Evolutionary conservation across 371 early-diverging fungal species (phyloP).

Genomic region (Basidiobolus meristosporus): DNA sequence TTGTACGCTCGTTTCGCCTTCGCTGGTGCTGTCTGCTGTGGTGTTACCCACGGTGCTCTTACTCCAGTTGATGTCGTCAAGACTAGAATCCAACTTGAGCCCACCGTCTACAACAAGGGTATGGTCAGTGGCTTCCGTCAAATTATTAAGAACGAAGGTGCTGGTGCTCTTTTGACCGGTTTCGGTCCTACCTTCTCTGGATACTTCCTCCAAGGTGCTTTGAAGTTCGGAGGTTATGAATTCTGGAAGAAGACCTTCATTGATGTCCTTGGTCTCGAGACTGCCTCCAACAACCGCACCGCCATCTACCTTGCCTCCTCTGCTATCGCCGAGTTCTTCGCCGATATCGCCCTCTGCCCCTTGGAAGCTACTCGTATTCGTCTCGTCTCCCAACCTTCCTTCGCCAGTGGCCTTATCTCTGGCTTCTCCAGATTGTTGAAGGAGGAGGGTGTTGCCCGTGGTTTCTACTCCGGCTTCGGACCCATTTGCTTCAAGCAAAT

Average conservation of each 20-base stretch:
- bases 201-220: constrained; percentile 77
- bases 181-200: constrained; percentile 45
- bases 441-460: constrained; percentile 47
- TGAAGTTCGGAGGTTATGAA: constrained; percentile 87
- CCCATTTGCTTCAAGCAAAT: constrained; percentile 59
- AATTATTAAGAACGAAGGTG: constrained; percentile 64
- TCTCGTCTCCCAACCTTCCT: constrained; percentile 52
- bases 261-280: constrained; percentile 49
- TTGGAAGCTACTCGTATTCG: constrained; percentile 62
- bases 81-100: constrained; percentile 41
- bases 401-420: constrained; percentile 38
- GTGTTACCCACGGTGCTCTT: constrained; percentile 54
- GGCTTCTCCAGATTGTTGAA: constrained; percentile 36
- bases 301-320: constrained; percentile 64
- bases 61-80: constrained; percentile 89
- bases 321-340: constrained; percentile 83
- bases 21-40: constrained; percentile 53
- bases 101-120: constrained; percentile 9
- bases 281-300: constrained; percentile 60
- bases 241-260: constrained; percentile 68
- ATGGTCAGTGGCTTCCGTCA: constrained; percentile 57
- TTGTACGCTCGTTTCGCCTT: constrained; percentile 55
- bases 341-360: constrained; percentile 74
- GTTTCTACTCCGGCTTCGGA: constrained; percentile 60
- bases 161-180: constrained; percentile 68